Conservation (phyloP, 495 filamentous ascomycete species). For the Podospora australis region DNA sequence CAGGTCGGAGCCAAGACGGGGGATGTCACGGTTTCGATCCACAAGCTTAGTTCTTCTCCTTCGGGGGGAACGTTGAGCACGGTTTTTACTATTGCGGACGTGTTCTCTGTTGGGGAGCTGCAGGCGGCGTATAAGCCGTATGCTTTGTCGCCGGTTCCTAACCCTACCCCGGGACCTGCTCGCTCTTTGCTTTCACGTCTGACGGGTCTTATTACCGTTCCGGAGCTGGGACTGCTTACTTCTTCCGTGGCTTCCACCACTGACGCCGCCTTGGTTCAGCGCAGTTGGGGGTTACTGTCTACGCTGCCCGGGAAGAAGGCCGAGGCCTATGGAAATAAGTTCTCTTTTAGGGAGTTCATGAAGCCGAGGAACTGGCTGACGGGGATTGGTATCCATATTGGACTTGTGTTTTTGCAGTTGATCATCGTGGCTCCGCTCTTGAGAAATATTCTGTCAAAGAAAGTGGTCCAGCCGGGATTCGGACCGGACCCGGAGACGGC, state of each 20-base stretch:
- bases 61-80: constrained; percentile 74
- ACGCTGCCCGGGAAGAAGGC: constrained; percentile 29
- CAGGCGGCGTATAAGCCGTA: constrained; percentile 53
- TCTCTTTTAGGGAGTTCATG: constrained; percentile 65
- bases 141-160: constrained; percentile 56
- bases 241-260: constrained; percentile 51
- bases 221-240: constrained; percentile 61
- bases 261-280: constrained; percentile 64
- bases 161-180: constrained; percentile 40
- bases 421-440: constrained; percentile 44
- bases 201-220: constrained; percentile 56
- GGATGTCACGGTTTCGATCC: constrained; percentile 55
- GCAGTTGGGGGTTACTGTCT: constrained; percentile 68
- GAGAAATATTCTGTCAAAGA: constrained; percentile 23
- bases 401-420: constrained; percentile 43
- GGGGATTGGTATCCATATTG: constrained; percentile 53
- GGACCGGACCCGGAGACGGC: constrained; percentile 56
- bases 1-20: constrained; percentile 46
- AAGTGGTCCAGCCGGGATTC: constrained; percentile 59
- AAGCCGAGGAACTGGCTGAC: constrained; percentile 52
- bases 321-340: constrained; percentile 62
- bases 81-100: constrained; percentile 55
- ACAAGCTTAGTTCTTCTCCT: constrained; percentile 56
- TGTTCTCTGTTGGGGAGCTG: constrained; percentile 53
- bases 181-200: constrained; percentile 39